phyloP scores from a whole-genome alignment of 352 stramenopile species.

The Globisporangium splendens region DNA sequence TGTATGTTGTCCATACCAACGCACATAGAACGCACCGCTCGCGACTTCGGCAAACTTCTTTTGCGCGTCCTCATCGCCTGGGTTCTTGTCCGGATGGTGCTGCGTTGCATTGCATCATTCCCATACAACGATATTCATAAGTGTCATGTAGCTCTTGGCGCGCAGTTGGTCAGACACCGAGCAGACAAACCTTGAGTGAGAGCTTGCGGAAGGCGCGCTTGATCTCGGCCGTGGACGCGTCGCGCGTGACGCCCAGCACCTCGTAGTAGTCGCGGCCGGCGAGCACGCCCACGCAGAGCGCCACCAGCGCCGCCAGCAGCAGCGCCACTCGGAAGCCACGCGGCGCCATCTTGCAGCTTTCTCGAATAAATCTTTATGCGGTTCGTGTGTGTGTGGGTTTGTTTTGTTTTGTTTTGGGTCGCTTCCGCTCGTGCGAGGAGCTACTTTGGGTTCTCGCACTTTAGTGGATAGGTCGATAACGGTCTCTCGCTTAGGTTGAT shows the following conservation, averaged over 20 bases:
- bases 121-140: background rate
- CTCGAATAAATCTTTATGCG: conserved; percentile 4
- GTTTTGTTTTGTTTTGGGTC: no score
- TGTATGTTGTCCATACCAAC: background rate
- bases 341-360: conserved; percentile 7
- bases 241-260: conserved; percentile 55
- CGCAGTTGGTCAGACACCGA: no score
- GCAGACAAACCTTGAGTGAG: conserved; percentile 67
- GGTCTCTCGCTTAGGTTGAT: no score
- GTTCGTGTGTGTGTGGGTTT: no score
- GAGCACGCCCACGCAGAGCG: conserved; percentile 20
- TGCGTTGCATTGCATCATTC: conserved; percentile 10
- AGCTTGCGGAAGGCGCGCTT: conserved; percentile 87
- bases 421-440: no score
- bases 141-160: conserved; percentile 1
- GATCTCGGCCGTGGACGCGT: conserved; percentile 67
- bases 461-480: no score
- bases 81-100: conserved; percentile 90
- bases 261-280: conserved; percentile 71
- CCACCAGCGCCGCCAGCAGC: conserved; percentile 28
- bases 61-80: conserved; percentile 73
- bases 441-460: no score
- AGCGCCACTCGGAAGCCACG: conserved; percentile 11
- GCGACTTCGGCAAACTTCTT: conserved; percentile 88
- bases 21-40: conserved; percentile 30